Evolutionary conservation across 176 grass and related monocot genomes (phyloP).

Genomic region (Aegilops longissima): DNA sequence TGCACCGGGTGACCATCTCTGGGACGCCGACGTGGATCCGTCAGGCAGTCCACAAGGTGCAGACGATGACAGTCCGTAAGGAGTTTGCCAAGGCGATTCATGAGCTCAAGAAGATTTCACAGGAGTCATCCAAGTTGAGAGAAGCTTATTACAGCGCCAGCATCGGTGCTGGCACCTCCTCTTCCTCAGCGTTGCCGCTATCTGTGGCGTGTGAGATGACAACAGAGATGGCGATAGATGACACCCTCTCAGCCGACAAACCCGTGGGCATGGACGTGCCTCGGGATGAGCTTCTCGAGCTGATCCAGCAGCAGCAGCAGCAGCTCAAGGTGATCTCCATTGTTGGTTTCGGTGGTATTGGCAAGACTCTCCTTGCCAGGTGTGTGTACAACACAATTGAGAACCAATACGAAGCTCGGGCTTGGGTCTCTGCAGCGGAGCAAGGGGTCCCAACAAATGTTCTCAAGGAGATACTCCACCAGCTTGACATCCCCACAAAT

Average conservation of each 20-base stretch:
- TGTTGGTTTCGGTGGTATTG: not conserved
- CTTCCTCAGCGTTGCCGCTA: not conserved
- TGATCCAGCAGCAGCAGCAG: not conserved
- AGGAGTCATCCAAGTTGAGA: not conserved
- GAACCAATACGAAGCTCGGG: not conserved
- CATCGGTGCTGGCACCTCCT: too few relatives aligned
- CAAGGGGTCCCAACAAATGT: not conserved
- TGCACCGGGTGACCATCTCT: not conserved
- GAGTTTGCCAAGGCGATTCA: not conserved
- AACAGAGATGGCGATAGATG: not conserved
- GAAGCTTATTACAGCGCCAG: too few relatives aligned
- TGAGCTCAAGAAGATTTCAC: not conserved
- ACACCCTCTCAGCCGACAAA: not conserved
- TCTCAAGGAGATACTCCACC: not conserved
- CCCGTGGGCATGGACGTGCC: not conserved
- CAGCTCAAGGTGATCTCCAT: not conserved
- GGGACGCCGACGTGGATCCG: not conserved
- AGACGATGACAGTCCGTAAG: not conserved
- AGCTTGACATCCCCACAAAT: not conserved
- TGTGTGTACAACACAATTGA: not conserved
- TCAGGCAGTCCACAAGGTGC: not conserved
- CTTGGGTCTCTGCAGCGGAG: not conserved
- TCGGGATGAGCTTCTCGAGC: not conserved
- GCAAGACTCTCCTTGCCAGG: not conserved
- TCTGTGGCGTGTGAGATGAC: not conserved